A percentile compares a stretch with the other conserved stretches of the same genome.
Evolutionary conservation across 768 basidiomycete genomes (phyloP).

Genomic region (Kwoniella dendrophila): DNA sequence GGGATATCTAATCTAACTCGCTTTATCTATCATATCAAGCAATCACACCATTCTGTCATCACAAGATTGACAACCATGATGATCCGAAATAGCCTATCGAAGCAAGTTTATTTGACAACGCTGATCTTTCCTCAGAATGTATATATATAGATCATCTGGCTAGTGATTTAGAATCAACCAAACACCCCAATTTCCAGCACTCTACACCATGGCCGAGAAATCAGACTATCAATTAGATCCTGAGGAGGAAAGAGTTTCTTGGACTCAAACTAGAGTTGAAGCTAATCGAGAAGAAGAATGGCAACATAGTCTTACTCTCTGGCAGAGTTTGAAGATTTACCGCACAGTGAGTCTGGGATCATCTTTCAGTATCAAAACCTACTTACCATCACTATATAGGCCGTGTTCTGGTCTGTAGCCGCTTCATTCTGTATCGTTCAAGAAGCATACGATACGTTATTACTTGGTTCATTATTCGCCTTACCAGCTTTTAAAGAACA

Average conservation of each 20-base stretch:
- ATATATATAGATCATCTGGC: too few relatives aligned
- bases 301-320: conserved; percentile 26
- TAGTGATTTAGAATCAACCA: too few relatives aligned
- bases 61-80: neutral
- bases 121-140: too few relatives aligned
- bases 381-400: conserved; percentile 9
- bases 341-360: conserved; percentile 9
- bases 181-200: too few relatives aligned
- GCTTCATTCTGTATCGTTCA: conserved; percentile 35
- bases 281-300: conserved; percentile 34
- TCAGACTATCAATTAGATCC: neutral
- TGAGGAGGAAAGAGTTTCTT: conserved; percentile 1
- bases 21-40: neutral
- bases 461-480: conserved; percentile 32
- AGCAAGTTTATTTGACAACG: too few relatives aligned
- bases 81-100: neutral
- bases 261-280: conserved; percentile 18
- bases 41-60: conserved; percentile 14
- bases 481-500: conserved; percentile 26
- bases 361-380: neutral
- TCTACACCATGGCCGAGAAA: conserved; percentile 12
- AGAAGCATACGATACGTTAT: conserved; percentile 35
- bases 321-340: conserved; percentile 31
- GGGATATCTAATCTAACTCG: neutral
- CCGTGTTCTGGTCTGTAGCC: conserved; percentile 32